A percentile compares a stretch with the other conserved stretches of the same genome.
phyloP scores from a whole-genome alignment of 1,139 yeast species.

The Blastobotrys capitulatus region DNA sequence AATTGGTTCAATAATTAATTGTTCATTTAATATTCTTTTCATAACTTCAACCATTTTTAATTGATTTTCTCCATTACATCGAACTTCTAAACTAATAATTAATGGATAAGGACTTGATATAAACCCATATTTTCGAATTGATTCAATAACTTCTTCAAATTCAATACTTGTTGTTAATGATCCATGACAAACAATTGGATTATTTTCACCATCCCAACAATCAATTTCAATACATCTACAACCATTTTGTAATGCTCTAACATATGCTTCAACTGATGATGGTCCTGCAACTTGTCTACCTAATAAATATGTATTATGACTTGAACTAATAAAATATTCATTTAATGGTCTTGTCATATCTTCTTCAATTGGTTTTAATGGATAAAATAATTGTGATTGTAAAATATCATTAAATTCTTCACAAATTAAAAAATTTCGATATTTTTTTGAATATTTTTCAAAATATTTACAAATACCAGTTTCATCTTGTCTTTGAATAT shows the following conservation, averaged over 20 bases:
- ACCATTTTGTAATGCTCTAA: constrained; percentile 83
- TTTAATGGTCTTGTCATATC: constrained; percentile 67
- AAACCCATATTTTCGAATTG: constrained; percentile 80
- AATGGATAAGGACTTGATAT: constrained; percentile 78
- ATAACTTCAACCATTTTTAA: constrained; percentile 47
- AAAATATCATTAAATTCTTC: constrained; percentile 51
- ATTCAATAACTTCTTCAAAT: constrained; percentile 61
- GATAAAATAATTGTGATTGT: constrained; percentile 44
- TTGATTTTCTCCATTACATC: constrained; percentile 68
- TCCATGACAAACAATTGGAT: constrained; percentile 91
- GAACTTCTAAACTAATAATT: constrained; percentile 80
- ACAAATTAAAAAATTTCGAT: constrained; percentile 32
- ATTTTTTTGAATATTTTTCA: constrained; percentile 37
- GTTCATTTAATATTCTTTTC: constrained; percentile 52
- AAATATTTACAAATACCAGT: constrained; percentile 39
- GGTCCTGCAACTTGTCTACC: constrained; percentile 93
- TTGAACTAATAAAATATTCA: constrained; percentile 84
- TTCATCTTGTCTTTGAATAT: constrained; percentile 47
- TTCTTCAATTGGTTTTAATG: constrained; percentile 28
- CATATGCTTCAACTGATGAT: constrained; percentile 86
- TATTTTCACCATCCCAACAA: constrained; percentile 84
- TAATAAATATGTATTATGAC: constrained; percentile 86
- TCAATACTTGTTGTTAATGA: constrained; percentile 73
- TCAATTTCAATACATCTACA: constrained; percentile 92
- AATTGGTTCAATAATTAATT: constrained; percentile 46